Evolutionary conservation across 1,284 basidiomycete genomes (phyloP).

Genomic region (Pterulicium gracile): DNA sequence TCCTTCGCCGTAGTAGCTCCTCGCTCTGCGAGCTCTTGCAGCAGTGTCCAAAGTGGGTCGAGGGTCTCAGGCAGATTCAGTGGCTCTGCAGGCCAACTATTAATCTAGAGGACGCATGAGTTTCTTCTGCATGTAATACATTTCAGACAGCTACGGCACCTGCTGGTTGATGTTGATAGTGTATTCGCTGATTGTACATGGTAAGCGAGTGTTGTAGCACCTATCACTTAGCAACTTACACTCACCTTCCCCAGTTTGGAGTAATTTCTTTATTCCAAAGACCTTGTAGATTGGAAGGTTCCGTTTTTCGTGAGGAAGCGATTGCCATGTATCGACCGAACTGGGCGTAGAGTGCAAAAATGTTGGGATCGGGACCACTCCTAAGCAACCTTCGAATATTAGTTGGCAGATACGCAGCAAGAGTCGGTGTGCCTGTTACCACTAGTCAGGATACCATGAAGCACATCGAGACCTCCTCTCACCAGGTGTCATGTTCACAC

Average conservation of each 20-base stretch:
- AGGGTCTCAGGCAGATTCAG: constrained; percentile 11
- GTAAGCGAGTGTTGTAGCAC: not conserved
- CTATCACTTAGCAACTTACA: not conserved
- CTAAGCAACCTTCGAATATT: constrained; percentile 8
- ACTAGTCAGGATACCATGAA: not conserved
- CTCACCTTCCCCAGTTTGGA: constrained; percentile 13
- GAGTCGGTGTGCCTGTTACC: constrained; percentile 8
- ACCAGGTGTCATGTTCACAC: constrained; percentile 11
- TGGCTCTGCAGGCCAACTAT: constrained; percentile 11
- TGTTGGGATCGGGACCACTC: constrained; percentile 10
- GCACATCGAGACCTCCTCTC: not conserved
- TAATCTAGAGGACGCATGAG: constrained; percentile 7
- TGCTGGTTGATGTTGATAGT: constrained; percentile 12
- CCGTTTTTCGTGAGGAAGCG: constrained; percentile 10
- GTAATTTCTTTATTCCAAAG: constrained; percentile 12
- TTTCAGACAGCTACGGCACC: constrained; percentile 1
- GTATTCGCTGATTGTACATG: constrained; percentile 9
- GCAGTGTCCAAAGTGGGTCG: constrained; percentile 10
- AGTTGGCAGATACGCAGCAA: constrained; percentile 10
- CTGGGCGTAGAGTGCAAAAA: constrained; percentile 10
- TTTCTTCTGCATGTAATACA: not conserved
- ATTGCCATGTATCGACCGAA: constrained; percentile 11
- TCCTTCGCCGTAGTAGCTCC: constrained; percentile 6
- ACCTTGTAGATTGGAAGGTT: constrained; percentile 9
- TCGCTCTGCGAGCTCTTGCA: constrained; percentile 10